Evolutionary conservation across 305 asterid genomes (phyloP).

Genomic region (Galium porrigens): DNA sequence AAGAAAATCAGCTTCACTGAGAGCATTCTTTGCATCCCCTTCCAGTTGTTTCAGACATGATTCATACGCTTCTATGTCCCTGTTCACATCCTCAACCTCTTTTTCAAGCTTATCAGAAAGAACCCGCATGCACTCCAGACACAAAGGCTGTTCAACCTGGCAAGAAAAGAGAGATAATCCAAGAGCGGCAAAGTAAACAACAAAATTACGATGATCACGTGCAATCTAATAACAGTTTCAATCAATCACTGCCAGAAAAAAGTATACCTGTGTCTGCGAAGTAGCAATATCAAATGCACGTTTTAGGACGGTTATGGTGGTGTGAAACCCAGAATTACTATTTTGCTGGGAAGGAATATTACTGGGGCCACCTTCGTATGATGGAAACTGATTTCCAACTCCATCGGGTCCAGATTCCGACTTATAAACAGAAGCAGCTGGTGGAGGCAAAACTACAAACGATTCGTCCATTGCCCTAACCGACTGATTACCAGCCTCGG

Average conservation of each 20-base stretch:
- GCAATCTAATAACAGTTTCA: background rate
- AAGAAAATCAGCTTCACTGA: slow-evolving; percentile 77
- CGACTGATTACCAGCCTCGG: slow-evolving; percentile 42
- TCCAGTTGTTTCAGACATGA: slow-evolving; percentile 82
- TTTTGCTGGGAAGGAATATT: slow-evolving; percentile 42
- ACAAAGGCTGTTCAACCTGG: slow-evolving; percentile 88
- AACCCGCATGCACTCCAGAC: slow-evolving; percentile 93
- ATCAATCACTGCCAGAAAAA: background rate
- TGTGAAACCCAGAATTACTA: slow-evolving; percentile 72
- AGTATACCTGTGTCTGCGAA: slow-evolving; percentile 60
- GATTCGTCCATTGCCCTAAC: slow-evolving; percentile 92
- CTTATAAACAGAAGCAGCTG: slow-evolving; percentile 91
- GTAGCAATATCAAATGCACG: slow-evolving; percentile 95
- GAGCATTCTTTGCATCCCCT: slow-evolving; percentile 73
- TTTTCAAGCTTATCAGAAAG: slow-evolving; percentile 90
- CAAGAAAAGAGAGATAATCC: slow-evolving; percentile 7
- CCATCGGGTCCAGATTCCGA: slow-evolving; percentile 62
- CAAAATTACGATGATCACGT: background rate
- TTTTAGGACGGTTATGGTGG: slow-evolving; percentile 66
- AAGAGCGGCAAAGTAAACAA: background rate
- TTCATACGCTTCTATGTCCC: slow-evolving; percentile 74
- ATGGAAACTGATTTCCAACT: slow-evolving; percentile 40
- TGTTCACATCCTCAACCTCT: slow-evolving; percentile 86
- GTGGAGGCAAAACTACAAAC: slow-evolving; percentile 92
- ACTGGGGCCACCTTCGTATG: slow-evolving; percentile 44